Conservation (phyloP, 1,139 yeast species). For the Kodamaea ohmeri region DNA sequence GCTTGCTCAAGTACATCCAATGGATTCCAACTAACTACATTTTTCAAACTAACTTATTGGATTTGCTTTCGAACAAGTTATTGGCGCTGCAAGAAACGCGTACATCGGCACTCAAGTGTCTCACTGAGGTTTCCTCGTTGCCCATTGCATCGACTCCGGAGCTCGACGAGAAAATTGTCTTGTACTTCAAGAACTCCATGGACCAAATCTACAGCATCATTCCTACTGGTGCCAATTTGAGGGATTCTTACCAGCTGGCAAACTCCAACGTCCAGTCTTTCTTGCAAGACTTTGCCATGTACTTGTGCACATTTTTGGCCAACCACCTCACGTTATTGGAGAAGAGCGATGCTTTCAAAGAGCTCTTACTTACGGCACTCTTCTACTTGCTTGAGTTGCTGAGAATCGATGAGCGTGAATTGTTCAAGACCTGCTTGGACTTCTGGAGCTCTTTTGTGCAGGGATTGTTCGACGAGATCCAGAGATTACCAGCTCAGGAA, state of each 20-base stretch:
- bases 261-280: conserved; percentile 87
- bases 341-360: conserved; percentile 53
- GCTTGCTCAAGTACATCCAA: conserved; percentile 79
- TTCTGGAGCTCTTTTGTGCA: conserved; percentile 87
- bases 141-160: conserved; percentile 38
- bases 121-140: conserved; percentile 83
- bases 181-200: conserved; percentile 72
- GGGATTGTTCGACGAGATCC: conserved; percentile 81
- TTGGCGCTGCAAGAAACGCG: conserved; percentile 79
- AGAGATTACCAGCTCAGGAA: conserved; percentile 69
- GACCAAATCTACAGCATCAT: conserved; percentile 68
- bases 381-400: conserved; percentile 81
- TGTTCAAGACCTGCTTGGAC: conserved; percentile 91
- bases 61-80: conserved; percentile 60
- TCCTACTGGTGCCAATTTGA: conserved; percentile 74
- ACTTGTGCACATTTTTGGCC: conserved; percentile 77
- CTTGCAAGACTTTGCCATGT: conserved; percentile 93
- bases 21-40: conserved; percentile 94
- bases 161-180: conserved; percentile 66
- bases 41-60: conserved; percentile 80
- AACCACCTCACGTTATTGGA: conserved; percentile 79
- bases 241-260: conserved; percentile 70
- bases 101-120: conserved; percentile 81
- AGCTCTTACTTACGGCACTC: conserved; percentile 68
- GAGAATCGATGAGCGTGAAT: conserved; percentile 90